Evolutionary conservation across 2,329 filamentous ascomycete species (phyloP), one percentile per base, ranked within the genome.

Genomic region (Colletotrichum kahawae): DNA sequence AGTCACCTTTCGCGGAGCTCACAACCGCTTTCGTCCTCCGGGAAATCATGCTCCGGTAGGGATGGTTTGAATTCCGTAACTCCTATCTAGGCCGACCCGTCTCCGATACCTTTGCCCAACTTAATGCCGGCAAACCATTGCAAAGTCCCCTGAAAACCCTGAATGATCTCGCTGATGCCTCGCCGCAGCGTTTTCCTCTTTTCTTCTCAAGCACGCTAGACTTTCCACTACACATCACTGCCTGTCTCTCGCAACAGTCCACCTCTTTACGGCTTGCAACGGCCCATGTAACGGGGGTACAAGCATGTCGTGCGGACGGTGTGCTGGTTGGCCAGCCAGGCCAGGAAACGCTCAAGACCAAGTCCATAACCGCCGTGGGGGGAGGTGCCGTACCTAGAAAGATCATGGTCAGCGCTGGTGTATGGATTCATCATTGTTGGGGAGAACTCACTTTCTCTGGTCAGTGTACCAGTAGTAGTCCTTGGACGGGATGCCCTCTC

Each of bases 381-480:
- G 59, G 94, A 95, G 70, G 94, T 95, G 71, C 97, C 97, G 82
- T 98, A 98, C 85, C 94, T 95, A 77, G 56, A 68, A 48, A 51
- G 10, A 43, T 13, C 31, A 21, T 33, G 6, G 59, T 73, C n/a
- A 72, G 63, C 54, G 57, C 43, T 51, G n/a, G 12, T 31, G 54
- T 33, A 6, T 63, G 21, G 31, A 68, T 76, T 3, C 10, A 24
- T 31, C 18, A 16, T 59, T 24, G 31, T 21, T 68, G 60, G 67
- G n/a, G 29, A 14, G 4, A 27, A 92, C 93, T 89, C 86, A 96
- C 95, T 97, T 98, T 83, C 96, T 90, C 91, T 98, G 95, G 87
- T 98, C 97, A 36, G 95, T 97, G 88, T 98, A 99, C 97, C 97
- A 99, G 90, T 97, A 98, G 87, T 98, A 98, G 60, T 93, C 93